phyloP scores from a whole-genome alignment of 2,329 filamentous ascomycete genomes.

The Pseudofabraea citricarpa region DNA sequence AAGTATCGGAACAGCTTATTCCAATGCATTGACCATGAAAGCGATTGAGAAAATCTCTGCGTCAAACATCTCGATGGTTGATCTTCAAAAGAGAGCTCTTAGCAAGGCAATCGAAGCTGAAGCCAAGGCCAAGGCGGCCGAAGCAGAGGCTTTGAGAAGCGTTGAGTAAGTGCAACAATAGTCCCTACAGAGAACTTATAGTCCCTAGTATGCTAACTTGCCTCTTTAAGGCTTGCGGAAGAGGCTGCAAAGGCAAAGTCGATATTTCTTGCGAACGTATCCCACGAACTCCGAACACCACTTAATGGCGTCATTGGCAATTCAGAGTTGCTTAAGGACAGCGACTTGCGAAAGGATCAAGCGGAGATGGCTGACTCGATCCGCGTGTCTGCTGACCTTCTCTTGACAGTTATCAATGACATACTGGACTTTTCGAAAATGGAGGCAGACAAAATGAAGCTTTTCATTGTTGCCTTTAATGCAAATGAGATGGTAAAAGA shows the following conservation, averaged over 20 bases:
- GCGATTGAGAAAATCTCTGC: conserved; percentile 73
- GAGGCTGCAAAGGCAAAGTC: conserved; percentile 80
- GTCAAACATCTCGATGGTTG: conserved; percentile 73
- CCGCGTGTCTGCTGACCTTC: conserved; percentile 75
- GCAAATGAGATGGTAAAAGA: conserved; percentile 62
- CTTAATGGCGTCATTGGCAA: conserved; percentile 88
- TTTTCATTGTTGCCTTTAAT: conserved; percentile 67
- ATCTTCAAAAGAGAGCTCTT: conserved; percentile 69
- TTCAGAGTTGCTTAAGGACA: conserved; percentile 77
- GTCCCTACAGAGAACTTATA: background rate
- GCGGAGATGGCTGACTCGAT: conserved; percentile 85
- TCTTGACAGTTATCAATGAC: conserved; percentile 92
- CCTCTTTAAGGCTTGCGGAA: conserved; percentile 53
- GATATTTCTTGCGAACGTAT: conserved; percentile 76
- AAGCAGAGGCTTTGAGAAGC: conserved; percentile 71
- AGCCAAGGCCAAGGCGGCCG: conserved; percentile 70
- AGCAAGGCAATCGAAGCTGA: conserved; percentile 69
- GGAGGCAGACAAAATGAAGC: conserved; percentile 81
- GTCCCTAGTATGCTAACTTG: no score
- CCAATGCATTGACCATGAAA: conserved; percentile 63
- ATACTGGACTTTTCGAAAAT: conserved; percentile 95
- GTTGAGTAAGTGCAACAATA: conserved; percentile 45
- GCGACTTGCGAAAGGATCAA: conserved; percentile 69
- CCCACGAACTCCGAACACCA: conserved; percentile 75
- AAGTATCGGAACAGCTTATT: conserved; percentile 70